Base-by-base conservation (phyloP, 2,329 filamentous ascomycete species). In the Cadophora sp. region DNA sequence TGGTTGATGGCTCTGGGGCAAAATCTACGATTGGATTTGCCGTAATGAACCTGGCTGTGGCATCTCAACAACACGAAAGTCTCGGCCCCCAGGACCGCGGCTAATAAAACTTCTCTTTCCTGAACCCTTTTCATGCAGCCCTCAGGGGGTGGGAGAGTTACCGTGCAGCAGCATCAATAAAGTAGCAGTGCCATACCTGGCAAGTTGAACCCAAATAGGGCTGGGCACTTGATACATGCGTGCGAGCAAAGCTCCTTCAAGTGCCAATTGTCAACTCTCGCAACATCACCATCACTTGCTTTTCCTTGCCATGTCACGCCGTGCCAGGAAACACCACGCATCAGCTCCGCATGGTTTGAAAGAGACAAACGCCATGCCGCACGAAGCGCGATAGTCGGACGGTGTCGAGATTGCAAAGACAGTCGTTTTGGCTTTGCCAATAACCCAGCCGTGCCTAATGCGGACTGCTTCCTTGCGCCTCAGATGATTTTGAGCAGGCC, bases 371-470 rank as follows among this genome's bases (percentile, higher is more conserved):
- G 41, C 58, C 41, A 47, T 60, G 58, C 16, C 24, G 41, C 24
- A 60, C 41, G 41, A 60, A 47, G 41, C 58, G 58, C 41, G 24
- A 48, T 60, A 60, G 41, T 60, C 41, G 14, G 58, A 33, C 58
- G 24, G 41, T 22, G 33, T 60, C 18, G 16, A 36, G 24, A 48
- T 48, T 47, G 39, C 27, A 45, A 18, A 47, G 20, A 30, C 41
- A 59, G 41, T 55, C 50, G 22, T 45, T 62, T 65, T 58, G 62
- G 66, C 62, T n/a, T 27, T 50, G 62, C 58, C 62, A 68, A 65
- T 67, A 64, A 59, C 58, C 58, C 22, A 53, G 45, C 62, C 51
- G 61, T 65, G 59, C 66, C 61, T 24, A 59, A 65, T 65, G 20
- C n/a, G 60, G 59, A 22, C 27, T 20, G 22, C 61, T 50, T 51